Evolutionary conservation across 2,329 filamentous ascomycete species (phyloP).

Genomic region (Botrytis byssoidea): DNA sequence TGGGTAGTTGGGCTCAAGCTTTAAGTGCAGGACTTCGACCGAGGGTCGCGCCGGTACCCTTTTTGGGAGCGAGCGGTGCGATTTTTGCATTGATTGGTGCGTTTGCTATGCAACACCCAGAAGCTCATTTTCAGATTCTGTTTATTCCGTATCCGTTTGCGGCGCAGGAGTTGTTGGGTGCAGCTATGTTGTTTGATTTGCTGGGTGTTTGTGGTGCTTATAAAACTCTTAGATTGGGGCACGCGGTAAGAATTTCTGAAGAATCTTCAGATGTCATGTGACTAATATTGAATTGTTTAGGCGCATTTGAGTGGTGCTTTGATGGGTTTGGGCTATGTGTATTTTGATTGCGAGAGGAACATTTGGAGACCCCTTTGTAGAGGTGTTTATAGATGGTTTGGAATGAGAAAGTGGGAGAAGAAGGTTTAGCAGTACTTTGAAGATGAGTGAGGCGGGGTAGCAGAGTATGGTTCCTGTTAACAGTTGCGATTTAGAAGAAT

Average conservation of each 20-base stretch:
- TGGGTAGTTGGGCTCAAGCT: slow-evolving; percentile 13
- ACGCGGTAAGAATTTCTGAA: slow-evolving; percentile 5
- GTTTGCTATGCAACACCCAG: not conserved
- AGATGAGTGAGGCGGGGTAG: not conserved
- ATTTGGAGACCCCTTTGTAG: slow-evolving; percentile 8
- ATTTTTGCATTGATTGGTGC: not conserved
- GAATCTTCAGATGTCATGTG: not conserved
- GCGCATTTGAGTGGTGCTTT: slow-evolving; percentile 14
- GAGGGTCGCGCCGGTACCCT: not conserved
- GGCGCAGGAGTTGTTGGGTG: not conserved
- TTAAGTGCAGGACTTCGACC: slow-evolving; percentile 4
- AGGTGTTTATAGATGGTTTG: slow-evolving; percentile 5
- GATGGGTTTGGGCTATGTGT: slow-evolving; percentile 13
- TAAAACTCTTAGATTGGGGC: not conserved
- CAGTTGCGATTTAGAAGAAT: not conserved
- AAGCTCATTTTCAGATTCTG: slow-evolving; percentile 3
- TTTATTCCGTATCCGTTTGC: slow-evolving; percentile 9
- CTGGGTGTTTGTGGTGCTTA: slow-evolving; percentile 1
- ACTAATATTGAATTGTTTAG: not conserved
- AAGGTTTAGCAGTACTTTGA: not conserved
- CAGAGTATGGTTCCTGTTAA: not conserved
- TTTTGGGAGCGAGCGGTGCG: slow-evolving; percentile 9
- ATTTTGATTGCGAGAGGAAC: slow-evolving; percentile 11
- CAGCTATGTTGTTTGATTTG: slow-evolving; percentile 6
- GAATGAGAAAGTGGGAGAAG: not conserved